phyloP scores from a whole-genome alignment of 257 asterid species.

The Lithospermum erythrorhizon region DNA sequence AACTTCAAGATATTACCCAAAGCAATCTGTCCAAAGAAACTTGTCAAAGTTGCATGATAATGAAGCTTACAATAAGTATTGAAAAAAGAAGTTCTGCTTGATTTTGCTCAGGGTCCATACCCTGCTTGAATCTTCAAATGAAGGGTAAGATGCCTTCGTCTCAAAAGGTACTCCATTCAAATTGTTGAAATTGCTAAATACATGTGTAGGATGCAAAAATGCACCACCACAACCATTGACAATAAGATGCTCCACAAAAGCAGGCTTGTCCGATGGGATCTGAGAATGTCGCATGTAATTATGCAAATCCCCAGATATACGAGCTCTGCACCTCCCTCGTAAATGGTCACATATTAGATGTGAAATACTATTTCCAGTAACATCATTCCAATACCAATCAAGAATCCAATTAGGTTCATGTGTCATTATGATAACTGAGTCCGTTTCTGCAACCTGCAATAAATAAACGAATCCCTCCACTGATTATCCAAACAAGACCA shows the following conservation, averaged over 20 bases:
- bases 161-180: conserved; percentile 58
- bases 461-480: neutral
- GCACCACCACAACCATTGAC: conserved; percentile 99
- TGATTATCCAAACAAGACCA: neutral
- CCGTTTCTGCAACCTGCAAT: conserved; percentile 58
- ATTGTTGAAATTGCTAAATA: conserved; percentile 59
- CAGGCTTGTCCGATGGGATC: conserved; percentile 72
- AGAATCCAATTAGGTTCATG: conserved; percentile 98
- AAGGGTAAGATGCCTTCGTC: conserved; percentile 82
- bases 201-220: conserved; percentile 97
- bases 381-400: conserved; percentile 81
- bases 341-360: conserved; percentile 77
- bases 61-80: neutral
- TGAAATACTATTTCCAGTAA: conserved; percentile 63
- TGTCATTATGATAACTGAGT: conserved; percentile 92
- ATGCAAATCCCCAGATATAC: conserved; percentile 95
- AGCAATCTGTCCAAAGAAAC: conserved; percentile 66
- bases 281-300: conserved; percentile 95
- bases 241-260: conserved; percentile 74
- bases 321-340: conserved; percentile 78
- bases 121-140: conserved; percentile 96
- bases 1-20: conserved; percentile 94
- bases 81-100: neutral
- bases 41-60: neutral
- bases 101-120: conserved; percentile 23